phyloP scores from a whole-genome alignment of 2,329 filamentous ascomycete species.

The Aaosphaeria arxii region DNA sequence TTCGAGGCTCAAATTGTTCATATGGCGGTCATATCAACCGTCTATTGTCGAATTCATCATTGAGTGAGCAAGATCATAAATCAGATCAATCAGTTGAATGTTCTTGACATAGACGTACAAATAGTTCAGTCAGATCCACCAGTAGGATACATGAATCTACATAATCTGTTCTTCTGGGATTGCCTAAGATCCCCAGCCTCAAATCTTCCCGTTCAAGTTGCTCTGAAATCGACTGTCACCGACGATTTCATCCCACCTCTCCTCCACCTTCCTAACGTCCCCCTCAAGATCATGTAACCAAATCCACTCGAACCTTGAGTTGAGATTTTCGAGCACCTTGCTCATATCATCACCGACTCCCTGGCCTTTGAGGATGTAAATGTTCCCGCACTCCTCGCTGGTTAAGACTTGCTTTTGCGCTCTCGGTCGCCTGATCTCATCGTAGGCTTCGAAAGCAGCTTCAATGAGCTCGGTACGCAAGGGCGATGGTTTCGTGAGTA shows the following conservation, averaged over 20 bases:
- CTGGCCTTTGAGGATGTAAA: constrained; percentile 11
- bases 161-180: too few relatives aligned
- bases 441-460: constrained; percentile 20
- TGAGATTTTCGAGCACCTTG: constrained; percentile 8
- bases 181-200: too few relatives aligned
- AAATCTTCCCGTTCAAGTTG: too few relatives aligned
- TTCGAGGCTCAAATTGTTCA: too few relatives aligned
- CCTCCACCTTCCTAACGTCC: constrained; percentile 8
- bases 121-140: too few relatives aligned
- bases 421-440: constrained; percentile 17
- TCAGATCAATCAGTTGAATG: too few relatives aligned
- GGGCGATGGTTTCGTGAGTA: background rate
- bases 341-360: constrained; percentile 8
- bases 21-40: too few relatives aligned
- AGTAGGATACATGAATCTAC: too few relatives aligned
- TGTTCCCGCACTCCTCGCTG: constrained; percentile 9
- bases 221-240: too few relatives aligned
- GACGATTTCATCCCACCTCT: constrained; percentile 2
- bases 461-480: constrained; percentile 8
- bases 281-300: constrained; percentile 17
- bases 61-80: too few relatives aligned
- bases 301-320: constrained; percentile 17
- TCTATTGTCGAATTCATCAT: too few relatives aligned
- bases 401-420: constrained; percentile 20
- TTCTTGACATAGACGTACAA: too few relatives aligned